Conservation (phyloP, 225 moss, liverwort and hornwort genomes). For the Marchantia paleacea region DNA sequence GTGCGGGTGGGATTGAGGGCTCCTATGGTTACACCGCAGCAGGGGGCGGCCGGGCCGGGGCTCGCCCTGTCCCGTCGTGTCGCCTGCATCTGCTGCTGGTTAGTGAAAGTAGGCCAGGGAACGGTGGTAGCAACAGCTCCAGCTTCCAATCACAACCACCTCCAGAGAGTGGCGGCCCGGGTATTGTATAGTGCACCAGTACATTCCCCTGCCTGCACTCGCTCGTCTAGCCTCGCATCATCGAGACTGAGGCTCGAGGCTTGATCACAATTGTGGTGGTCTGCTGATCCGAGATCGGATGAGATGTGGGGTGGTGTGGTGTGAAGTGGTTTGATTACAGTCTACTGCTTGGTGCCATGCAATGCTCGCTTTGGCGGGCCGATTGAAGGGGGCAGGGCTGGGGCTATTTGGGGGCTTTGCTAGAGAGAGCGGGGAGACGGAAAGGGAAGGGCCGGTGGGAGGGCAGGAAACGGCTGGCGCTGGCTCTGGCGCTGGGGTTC, state of each 20-base stretch:
- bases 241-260: not conserved
- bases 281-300: not conserved
- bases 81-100: not conserved
- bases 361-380: not conserved
- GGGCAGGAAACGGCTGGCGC: no score
- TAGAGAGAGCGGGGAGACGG: no score
- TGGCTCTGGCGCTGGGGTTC: no score
- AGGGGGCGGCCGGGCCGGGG: not conserved
- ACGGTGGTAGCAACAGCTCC: not conserved
- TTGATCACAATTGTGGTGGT: not conserved
- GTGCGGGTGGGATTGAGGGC: not conserved
- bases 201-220: no score
- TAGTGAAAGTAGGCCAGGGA: not conserved
- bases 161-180: not conserved
- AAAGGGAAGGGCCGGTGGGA: no score
- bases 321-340: not conserved
- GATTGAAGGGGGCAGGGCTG: not conserved
- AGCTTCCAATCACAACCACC: not conserved
- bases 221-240: no score
- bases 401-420: no score
- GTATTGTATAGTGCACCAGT: not conserved
- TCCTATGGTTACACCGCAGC: not conserved
- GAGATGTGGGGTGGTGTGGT: not conserved
- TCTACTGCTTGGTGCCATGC: not conserved
- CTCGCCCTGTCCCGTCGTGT: not conserved